Base-by-base conservation (phyloP, 306 rosid species). In the Prunus mongolica region DNA sequence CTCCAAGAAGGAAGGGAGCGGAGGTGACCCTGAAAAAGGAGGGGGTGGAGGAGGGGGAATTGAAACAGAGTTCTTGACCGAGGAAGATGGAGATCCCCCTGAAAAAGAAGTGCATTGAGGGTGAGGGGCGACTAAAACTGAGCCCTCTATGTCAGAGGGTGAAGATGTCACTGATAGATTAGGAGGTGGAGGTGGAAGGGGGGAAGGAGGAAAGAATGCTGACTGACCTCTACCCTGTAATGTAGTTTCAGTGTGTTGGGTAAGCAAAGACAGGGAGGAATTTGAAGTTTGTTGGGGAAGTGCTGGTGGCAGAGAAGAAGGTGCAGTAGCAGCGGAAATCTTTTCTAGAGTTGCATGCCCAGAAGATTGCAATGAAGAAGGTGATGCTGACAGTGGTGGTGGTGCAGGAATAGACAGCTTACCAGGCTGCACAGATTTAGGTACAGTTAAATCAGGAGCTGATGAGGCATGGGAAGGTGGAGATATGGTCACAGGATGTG, bases 401-500 rank as follows among this genome's bases (percentile, higher is more conserved):
- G 84, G 81, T 76, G 82, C 66, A 38, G 87, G 76, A 81, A 78
- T 63, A 76, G 55, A 18, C 67, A 73, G 49, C 51, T 87, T 77
- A 78, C 80, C 71, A 38, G 71, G 77, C 70, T 83, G 85, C 61
- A 58, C 60, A 65, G 82, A 73, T 58, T 79, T 86, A 25, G 76
- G 77, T 47, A 65, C 71, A 79, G 82, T 82, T 72, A 79, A 82
- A 67, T 63, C 74, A 67, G 81, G 73, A 62, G 80, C 65, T 73
- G 62, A 56, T 55, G 72, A 12, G 54, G 84, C 60, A 65, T 47
- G 51, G 13, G 66, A 70, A 55, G 78, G 54, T 30, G 84, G 51
- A 28, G 88, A 75, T 77, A 70, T 7, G 24, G 81, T 80, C 82
- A 65, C 86, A 68, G 79, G 87, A 63, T 78, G 76, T 62, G 58